A percentile compares a stretch with the other conserved stretches of the same genome.
These are phyloP conservation scores for Sporobolomyces pararoseus DNA, from an alignment of 768 basidiomycete genomes.

Conservation along the genomic window DNA sequence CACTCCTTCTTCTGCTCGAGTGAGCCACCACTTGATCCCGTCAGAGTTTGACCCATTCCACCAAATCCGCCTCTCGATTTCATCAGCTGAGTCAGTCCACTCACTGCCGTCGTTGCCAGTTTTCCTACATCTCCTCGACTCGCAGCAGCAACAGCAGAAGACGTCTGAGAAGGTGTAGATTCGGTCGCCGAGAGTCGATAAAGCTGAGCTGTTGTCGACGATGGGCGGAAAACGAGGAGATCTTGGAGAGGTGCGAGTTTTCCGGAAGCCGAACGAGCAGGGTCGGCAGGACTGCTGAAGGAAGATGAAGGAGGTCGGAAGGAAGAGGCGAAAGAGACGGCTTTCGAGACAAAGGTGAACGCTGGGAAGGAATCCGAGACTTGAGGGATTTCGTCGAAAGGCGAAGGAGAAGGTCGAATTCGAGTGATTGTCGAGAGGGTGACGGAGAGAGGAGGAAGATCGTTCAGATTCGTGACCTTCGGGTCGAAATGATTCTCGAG, in stretches of 20 bases:
- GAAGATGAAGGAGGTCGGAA: neutral
- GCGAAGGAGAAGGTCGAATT: neutral
- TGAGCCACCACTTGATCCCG: neutral
- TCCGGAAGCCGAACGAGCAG: neutral
- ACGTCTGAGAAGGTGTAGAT: neutral
- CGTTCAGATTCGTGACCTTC: slow-evolving; percentile 18
- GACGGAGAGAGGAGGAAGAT: slow-evolving; percentile 34
- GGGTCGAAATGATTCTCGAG: slow-evolving; percentile 24
- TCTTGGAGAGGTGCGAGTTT: slow-evolving; percentile 15
- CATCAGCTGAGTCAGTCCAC: slow-evolving; percentile 37
- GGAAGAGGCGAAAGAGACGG: slow-evolving; percentile 2
- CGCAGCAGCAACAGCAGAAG: slow-evolving; percentile 9
- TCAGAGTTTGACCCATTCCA: no score
- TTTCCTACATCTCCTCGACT: slow-evolving; percentile 27
- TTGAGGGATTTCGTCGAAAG: neutral
- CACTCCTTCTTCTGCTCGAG: slow-evolving; percentile 9
- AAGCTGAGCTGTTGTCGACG: neutral
- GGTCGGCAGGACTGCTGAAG: neutral
- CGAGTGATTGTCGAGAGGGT: slow-evolving; percentile 27
- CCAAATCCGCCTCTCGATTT: slow-evolving; percentile 8
- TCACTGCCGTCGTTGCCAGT: slow-evolving; percentile 35
- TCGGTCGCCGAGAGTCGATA: slow-evolving; percentile 18
- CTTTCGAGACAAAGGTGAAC: slow-evolving; percentile 25
- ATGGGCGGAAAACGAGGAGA: slow-evolving; percentile 20
- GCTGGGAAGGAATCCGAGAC: neutral